Conservation (phyloP, 176 grass and related monocot species). For the Carex scoparia region DNA sequence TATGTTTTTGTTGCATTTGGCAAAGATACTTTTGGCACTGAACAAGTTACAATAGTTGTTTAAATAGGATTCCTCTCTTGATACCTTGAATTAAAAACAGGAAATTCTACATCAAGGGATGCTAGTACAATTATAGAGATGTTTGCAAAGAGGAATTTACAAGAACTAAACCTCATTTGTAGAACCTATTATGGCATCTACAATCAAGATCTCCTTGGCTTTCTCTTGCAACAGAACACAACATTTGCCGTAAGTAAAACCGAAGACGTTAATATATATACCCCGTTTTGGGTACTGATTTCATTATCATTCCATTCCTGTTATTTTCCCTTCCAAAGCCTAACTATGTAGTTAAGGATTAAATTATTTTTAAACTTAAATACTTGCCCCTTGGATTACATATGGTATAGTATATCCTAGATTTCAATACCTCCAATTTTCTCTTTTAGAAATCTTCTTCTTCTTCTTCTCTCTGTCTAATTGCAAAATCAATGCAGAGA, state of each 20-base stretch:
- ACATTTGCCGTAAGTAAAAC: conserved; percentile 9
- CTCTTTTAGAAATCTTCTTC: neutral
- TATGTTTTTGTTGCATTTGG: neutral
- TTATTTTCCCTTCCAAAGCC: neutral
- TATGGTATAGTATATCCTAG: neutral
- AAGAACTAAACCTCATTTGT: conserved; percentile 1
- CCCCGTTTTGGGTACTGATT: neutral
- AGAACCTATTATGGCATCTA: neutral
- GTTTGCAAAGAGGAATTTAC: neutral
- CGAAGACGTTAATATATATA: neutral
- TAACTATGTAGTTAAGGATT: neutral
- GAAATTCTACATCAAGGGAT: conserved; percentile 1
- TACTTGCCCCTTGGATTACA: neutral
- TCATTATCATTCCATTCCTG: neutral
- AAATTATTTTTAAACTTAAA: neutral
- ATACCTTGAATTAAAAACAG: neutral
- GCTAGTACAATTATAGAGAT: neutral
- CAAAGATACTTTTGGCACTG: neutral
- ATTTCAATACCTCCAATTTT: neutral
- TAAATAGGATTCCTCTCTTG: neutral
- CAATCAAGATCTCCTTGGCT: conserved; percentile 6
- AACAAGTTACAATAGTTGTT: neutral
- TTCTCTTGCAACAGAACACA: conserved; percentile 7
- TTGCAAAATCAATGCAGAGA: neutral
- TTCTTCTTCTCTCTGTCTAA: neutral